Evolutionary conservation across 352 stramenopile species (phyloP).

Genomic region (Phytophthora ohioensis): DNA sequence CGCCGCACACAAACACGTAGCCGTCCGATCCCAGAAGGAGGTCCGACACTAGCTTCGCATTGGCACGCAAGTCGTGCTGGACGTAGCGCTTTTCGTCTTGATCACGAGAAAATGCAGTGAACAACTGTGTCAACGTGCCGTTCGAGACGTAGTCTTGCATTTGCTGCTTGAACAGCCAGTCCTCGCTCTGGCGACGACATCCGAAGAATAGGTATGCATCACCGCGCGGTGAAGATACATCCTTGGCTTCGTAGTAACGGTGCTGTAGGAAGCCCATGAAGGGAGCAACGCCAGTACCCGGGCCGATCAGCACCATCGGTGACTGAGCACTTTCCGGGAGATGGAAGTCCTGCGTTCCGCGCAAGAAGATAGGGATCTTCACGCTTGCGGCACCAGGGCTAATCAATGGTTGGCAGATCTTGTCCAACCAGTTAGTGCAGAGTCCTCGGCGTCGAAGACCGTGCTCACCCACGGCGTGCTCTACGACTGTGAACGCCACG

Average conservation of each 20-base stretch:
- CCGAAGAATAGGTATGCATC: slow-evolving; percentile 95
- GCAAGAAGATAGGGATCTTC: slow-evolving; percentile 90
- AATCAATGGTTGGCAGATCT: slow-evolving; percentile 57
- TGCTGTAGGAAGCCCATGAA: slow-evolving; percentile 97
- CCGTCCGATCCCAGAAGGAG: slow-evolving; percentile 82
- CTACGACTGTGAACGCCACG: slow-evolving; percentile 94
- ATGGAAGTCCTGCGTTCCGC: slow-evolving; percentile 91
- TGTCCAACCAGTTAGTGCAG: slow-evolving; percentile 74
- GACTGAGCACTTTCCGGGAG: slow-evolving; percentile 82
- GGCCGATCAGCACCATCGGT: slow-evolving; percentile 95
- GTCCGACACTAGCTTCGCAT: slow-evolving; percentile 72
- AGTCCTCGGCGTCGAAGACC: slow-evolving; percentile 57
- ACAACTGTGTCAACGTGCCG: slow-evolving; percentile 84
- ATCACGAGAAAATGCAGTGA: slow-evolving; percentile 94
- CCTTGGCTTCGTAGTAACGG: slow-evolving; percentile 53
- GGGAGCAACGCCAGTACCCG: slow-evolving; percentile 95
- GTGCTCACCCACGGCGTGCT: slow-evolving; percentile 69
- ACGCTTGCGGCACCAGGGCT: slow-evolving; percentile 13
- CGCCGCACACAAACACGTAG: slow-evolving; percentile 95
- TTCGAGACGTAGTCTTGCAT: slow-evolving; percentile 79
- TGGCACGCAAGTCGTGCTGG: slow-evolving; percentile 82
- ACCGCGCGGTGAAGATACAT: slow-evolving; percentile 22
- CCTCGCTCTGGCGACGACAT: slow-evolving; percentile 86
- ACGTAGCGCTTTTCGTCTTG: slow-evolving; percentile 94
- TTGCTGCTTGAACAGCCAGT: slow-evolving; percentile 94